These are phyloP conservation scores for Cudoniella acicularis DNA, from an alignment of 495 filamentous ascomycete species.

Conservation along the genomic window DNA sequence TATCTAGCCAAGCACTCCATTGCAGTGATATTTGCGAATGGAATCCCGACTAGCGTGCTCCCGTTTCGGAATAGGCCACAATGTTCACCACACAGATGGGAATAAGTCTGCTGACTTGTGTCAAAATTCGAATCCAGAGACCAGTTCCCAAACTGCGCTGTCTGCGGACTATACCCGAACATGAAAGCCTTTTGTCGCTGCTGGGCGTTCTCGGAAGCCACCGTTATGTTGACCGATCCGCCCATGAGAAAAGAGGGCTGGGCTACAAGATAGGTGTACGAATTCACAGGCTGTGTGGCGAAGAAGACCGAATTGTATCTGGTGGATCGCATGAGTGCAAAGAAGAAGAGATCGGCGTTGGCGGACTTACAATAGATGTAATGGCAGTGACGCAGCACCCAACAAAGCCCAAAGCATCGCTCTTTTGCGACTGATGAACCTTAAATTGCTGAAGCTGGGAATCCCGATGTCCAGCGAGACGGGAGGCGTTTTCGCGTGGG, in stretches of 20 bases:
- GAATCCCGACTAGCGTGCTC: too few species aligned
- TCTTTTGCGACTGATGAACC: constrained; percentile 21
- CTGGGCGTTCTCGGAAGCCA: neutral
- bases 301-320: constrained; percentile 28
- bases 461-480: constrained; percentile 40
- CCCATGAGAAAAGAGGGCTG: neutral
- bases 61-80: too few species aligned
- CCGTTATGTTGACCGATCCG: neutral
- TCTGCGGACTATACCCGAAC: neutral
- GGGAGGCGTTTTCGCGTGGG: constrained; percentile 31
- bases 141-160: neutral
- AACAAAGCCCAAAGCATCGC: constrained; percentile 20
- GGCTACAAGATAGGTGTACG: constrained; percentile 32
- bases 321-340: neutral
- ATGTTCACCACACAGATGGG: too few species aligned
- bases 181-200: too few species aligned
- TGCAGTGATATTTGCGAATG: neutral
- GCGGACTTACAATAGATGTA: constrained; percentile 27
- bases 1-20: neutral
- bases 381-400: constrained; percentile 24
- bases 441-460: constrained; percentile 33
- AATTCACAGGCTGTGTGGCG: constrained; percentile 26
- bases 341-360: neutral
- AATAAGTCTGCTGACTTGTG: neutral
- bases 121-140: neutral